Percentiles rank a stretch among this genome's conserved stretches.
phyloP scores from a whole-genome alignment of 129 eudicot species.

The Flaveria robusta region DNA sequence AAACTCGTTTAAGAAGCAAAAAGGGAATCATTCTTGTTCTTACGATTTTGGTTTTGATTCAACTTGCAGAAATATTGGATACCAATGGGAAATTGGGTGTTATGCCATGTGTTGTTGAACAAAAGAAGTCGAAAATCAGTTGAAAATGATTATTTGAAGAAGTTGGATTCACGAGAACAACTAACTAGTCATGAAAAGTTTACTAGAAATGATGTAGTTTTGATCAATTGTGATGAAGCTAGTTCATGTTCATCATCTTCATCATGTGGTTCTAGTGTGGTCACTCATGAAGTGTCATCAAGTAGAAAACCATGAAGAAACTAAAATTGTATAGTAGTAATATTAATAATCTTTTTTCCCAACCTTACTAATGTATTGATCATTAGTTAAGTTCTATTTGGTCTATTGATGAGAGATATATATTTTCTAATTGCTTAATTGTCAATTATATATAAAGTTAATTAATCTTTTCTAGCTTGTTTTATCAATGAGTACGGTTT shows the following conservation, averaged over 20 bases:
- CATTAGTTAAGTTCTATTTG: not conserved
- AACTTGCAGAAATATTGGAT: constrained; percentile 47
- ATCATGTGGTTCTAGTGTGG: constrained; percentile 42
- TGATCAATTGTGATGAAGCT: constrained; percentile 7
- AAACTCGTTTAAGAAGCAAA: not conserved
- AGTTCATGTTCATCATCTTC: constrained; percentile 41
- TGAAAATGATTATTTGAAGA: constrained; percentile 12
- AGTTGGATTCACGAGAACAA: constrained; percentile 11
- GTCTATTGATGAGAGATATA: not conserved
- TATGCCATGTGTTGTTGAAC: constrained; percentile 62
- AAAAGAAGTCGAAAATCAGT: constrained; percentile 36
- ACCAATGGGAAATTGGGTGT: constrained; percentile 73
- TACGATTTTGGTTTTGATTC: not conserved
- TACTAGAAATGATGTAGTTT: not conserved
- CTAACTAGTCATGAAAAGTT: not conserved
- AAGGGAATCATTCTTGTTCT: not conserved
- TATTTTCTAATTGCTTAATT: not conserved
- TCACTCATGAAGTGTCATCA: constrained; percentile 44
- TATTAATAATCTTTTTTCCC: not conserved
- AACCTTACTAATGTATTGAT: not conserved
- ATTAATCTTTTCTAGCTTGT: too few species aligned
- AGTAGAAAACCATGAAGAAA: constrained; percentile 33
- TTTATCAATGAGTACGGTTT: too few species aligned
- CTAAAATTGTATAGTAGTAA: constrained; percentile 14
- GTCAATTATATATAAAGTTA: not conserved